phyloP scores from a whole-genome alignment of 257 asterid genomes.

The Gardenia jasminoides region DNA sequence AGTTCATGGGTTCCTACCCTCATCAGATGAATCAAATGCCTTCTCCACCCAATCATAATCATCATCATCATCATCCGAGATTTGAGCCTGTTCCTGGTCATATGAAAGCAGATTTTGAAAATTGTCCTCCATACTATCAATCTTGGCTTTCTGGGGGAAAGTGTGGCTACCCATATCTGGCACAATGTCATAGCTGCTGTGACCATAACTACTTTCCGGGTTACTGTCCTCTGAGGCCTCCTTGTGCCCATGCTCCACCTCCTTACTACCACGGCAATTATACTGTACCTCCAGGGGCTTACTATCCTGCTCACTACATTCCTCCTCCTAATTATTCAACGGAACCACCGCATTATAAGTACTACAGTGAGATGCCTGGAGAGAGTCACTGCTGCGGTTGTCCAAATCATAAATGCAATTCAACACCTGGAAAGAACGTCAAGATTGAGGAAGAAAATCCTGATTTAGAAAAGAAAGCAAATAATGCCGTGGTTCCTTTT shows the following conservation, averaged over 20 bases:
- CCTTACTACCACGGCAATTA: conserved; percentile 27
- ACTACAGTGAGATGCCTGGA: conserved; percentile 29
- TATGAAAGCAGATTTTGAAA: conserved; percentile 23
- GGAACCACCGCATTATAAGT: conserved; percentile 37
- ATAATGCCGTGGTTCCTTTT: conserved; percentile 35
- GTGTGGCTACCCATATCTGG: conserved; percentile 33
- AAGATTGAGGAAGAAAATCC: conserved; percentile 57
- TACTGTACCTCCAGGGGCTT: conserved; percentile 23
- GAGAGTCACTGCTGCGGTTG: conserved; percentile 59
- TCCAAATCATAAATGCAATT: conserved; percentile 32
- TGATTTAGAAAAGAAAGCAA: conserved; percentile 24
- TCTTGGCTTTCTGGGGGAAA: conserved; percentile 47
- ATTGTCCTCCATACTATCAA: conserved; percentile 29
- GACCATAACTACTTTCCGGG: conserved; percentile 32
- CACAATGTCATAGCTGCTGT: conserved; percentile 41
- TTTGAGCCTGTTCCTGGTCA: conserved; percentile 33
- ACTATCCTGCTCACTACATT: conserved; percentile 36
- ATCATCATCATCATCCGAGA: conserved; percentile 20
- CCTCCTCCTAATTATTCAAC: conserved; percentile 25
- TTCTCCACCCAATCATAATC: conserved; percentile 23
- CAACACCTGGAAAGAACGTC: conserved; percentile 32
- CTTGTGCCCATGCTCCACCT: conserved; percentile 40
- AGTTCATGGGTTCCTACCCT: conserved; percentile 37
- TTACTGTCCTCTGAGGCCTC: conserved; percentile 35
- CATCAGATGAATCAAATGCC: conserved; percentile 41